A percentile compares a stretch with the other conserved stretches of the same genome.
phyloP scores from a whole-genome alignment of 345 rosid genomes.

The Raphanus raphanistrum region DNA sequence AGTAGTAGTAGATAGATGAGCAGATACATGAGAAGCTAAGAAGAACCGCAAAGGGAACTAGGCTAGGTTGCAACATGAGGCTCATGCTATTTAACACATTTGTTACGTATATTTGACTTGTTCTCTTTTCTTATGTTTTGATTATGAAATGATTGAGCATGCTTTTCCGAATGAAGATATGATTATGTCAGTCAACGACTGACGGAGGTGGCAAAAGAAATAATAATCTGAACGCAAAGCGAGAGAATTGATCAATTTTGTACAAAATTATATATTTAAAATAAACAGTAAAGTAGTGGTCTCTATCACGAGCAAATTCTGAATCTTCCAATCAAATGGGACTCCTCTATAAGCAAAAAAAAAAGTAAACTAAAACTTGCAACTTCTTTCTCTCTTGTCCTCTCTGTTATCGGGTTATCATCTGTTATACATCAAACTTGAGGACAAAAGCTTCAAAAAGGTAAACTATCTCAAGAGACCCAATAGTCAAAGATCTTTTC shows the following conservation, averaged over 20 bases:
- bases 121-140: background rate
- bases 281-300: background rate
- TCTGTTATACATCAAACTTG: background rate
- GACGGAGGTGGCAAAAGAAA: background rate
- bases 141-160: background rate
- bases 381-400: background rate
- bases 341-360: background rate
- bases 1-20: background rate
- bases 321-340: constrained; percentile 15
- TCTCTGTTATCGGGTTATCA: background rate
- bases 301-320: constrained; percentile 4
- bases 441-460: constrained; percentile 18
- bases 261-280: background rate
- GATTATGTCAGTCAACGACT: constrained; percentile 27
- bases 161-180: background rate
- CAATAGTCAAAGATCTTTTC: constrained; percentile 16
- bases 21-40: background rate
- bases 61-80: background rate
- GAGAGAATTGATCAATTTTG: background rate
- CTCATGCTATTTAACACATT: background rate
- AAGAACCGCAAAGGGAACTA: background rate
- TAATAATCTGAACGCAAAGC: constrained; percentile 15
- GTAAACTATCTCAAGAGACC: background rate
- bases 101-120: background rate
- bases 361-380: background rate